Base-by-base conservation (phyloP, 2,329 filamentous ascomycete genomes). In the Aspergillus awamori region DNA sequence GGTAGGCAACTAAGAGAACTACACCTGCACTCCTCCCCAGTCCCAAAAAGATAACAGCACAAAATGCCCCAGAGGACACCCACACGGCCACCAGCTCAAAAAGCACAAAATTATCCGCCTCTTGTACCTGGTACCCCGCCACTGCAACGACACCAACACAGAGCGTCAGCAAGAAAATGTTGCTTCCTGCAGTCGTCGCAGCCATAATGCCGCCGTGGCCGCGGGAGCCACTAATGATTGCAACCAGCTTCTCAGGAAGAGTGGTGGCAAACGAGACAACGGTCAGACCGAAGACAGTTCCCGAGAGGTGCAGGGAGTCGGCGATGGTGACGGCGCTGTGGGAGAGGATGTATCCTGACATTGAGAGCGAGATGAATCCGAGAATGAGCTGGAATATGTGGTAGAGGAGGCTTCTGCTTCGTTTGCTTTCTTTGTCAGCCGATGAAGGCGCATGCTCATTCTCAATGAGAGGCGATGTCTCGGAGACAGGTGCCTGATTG, bases 131-230 rank as follows among this genome's bases (percentile, higher is more conserved):
- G 1, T n/a, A 22, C 4, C 22, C 38, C 2, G 63, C 51, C 2
- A 69, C 41, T 4, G 68, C 69, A 10, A 74, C 60, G 39, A 74
- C 41, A 11, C 72, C 83, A 15, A 79, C 70, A 65, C 83, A 85
- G 4, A 86, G 71, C 1, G 81, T 80, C 15, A 85, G 71, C 33
- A 86, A 71, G 66, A 85, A 86, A 36, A 85, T 82, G 60, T 85
- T 85, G 63, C 82, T 84, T 4, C 82, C 83, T 0, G 79, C 82
- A 3, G 82, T 83, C 48, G 81, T 84, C 0, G 83, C 83, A 5
- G 82, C 80, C 8, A 86, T 67, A 51, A 86, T 83, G 1, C 82
- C 82, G 2, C 71, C 68, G 17, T 84, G 79, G 4, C 81, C 82
- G 13, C 79, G 76, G 10, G 67, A 72, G 15, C 81, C 80, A 61